Conservation (phyloP, 1,139 yeast genomes). For the Torulaspora pretoriensis region DNA sequence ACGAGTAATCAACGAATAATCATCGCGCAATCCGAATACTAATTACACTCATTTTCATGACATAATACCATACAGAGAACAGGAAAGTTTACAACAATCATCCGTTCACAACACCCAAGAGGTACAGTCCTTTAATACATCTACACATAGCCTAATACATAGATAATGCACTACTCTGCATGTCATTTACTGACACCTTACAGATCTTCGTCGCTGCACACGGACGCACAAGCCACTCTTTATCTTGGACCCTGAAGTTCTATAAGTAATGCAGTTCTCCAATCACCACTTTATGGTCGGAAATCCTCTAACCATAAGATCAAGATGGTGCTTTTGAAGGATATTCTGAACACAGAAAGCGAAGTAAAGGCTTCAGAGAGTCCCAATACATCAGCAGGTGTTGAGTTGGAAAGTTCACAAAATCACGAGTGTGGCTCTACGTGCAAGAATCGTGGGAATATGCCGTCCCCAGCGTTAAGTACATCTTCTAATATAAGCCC, state of each 20-base stretch:
- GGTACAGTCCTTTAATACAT: neutral
- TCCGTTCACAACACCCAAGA: neutral
- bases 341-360: constrained; percentile 23
- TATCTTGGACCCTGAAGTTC: constrained; percentile 3
- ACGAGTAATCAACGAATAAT: constrained; percentile 53
- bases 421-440: neutral
- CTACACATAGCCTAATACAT: neutral
- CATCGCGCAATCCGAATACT: neutral
- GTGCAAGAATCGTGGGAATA: constrained; percentile 4
- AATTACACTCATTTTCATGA: neutral
- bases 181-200: neutral
- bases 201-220: neutral
- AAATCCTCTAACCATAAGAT: neutral
- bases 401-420: constrained; percentile 9
- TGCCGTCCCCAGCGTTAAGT: constrained; percentile 15
- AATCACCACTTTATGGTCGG: neutral
- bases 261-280: neutral
- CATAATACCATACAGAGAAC: no score
- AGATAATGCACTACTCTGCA: neutral
- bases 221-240: constrained; percentile 1
- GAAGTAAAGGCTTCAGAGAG: constrained; percentile 4
- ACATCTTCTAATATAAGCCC: constrained; percentile 10
- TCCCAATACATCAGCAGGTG: constrained; percentile 4
- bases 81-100: no score
- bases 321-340: constrained; percentile 20